A percentile compares a stretch with the other conserved stretches of the same genome.
Evolutionary conservation across 192 early-diverging fungal genomes (phyloP).

Genomic region (Backusella luteola): DNA sequence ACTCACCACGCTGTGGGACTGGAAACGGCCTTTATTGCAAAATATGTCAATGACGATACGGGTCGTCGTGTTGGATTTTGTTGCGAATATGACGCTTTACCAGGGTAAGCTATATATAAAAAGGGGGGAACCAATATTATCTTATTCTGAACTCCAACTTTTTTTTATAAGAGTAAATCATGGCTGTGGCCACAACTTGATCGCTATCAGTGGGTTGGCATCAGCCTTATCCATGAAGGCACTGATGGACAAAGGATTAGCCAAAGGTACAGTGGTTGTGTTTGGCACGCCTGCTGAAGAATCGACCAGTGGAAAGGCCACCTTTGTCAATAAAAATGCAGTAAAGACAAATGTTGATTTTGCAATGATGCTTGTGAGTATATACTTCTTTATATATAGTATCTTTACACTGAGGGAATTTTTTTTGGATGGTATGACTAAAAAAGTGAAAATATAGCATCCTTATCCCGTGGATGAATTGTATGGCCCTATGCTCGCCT

Average conservation of each 20-base stretch:
- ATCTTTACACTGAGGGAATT: neutral
- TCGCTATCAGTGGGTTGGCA: slow-evolving; percentile 60
- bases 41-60: slow-evolving; percentile 45
- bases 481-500: slow-evolving; percentile 29
- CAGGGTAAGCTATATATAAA: slow-evolving; percentile 30
- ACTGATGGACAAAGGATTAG: slow-evolving; percentile 37
- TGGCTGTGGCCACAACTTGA: slow-evolving; percentile 67
- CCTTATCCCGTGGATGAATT: slow-evolving; percentile 40
- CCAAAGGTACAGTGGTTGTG: slow-evolving; percentile 52
- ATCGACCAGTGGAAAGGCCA: slow-evolving; percentile 68
- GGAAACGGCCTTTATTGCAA: slow-evolving; percentile 74
- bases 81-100: slow-evolving; percentile 67
- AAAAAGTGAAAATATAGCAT: slow-evolving; percentile 8
- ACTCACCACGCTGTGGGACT: slow-evolving; percentile 58
- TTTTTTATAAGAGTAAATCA: slow-evolving; percentile 38
- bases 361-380: slow-evolving; percentile 65
- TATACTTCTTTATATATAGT: too few species aligned
- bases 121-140: too few species aligned
- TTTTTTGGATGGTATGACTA: neutral
- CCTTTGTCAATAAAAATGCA: slow-evolving; percentile 60
- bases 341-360: slow-evolving; percentile 62
- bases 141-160: too few species aligned
- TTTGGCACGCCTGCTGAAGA: slow-evolving; percentile 73
- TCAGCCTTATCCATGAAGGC: slow-evolving; percentile 47
- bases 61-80: slow-evolving; percentile 48